Evolutionary conservation across 331 rosid genomes (phyloP), one percentile per base, ranked within the genome.

Genomic region (Rhamnella rubrinervis): DNA sequence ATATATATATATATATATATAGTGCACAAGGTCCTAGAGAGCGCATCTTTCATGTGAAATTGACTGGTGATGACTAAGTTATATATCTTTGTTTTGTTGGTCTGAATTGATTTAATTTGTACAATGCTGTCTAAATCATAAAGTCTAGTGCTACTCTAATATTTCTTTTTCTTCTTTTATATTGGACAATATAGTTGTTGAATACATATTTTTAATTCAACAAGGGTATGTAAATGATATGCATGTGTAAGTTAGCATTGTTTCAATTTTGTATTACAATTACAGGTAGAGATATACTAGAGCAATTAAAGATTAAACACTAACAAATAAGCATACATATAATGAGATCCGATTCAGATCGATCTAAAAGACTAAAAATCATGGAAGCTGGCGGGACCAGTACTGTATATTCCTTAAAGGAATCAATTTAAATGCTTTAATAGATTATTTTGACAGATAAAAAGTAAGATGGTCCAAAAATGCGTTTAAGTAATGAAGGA

Each of bases 341-440:
- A 19, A 38, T 26, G 67, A 23, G 40, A 76, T 75, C 39, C 20
- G 3, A 59, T 49, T 3, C 4, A n/a, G 61, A 53, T 31, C 12
- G 52, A 53, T 55, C 59, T 38, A 59, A 13, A 31, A 31, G 35
- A 31, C 35, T 4, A 3, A 31, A 31, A 39, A 66, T 44, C 63
- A 46, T n/a, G 38, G 19, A 46, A 63, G 64, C 49, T 37, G 20
- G 31, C 4, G 68, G 84, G 85, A 69, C 85, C 89, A 80, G 50
- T 59, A 59, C 73, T 28, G 70, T 57, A 44, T 40, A 80, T 76
- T 71, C 70, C 69, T 65, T 72, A n/a, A 50, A 20, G 68, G 63
- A 39, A 55, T 50, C 50, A 46, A 68, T 26, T 41, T 6, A 39
- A 39, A 40, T 61, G 14, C 19, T 59, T 40, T 28, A 19, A 31